These are phyloP conservation scores for Phragmites australis DNA, from an alignment of 176 grass and related monocot species.

Conservation along the genomic window DNA sequence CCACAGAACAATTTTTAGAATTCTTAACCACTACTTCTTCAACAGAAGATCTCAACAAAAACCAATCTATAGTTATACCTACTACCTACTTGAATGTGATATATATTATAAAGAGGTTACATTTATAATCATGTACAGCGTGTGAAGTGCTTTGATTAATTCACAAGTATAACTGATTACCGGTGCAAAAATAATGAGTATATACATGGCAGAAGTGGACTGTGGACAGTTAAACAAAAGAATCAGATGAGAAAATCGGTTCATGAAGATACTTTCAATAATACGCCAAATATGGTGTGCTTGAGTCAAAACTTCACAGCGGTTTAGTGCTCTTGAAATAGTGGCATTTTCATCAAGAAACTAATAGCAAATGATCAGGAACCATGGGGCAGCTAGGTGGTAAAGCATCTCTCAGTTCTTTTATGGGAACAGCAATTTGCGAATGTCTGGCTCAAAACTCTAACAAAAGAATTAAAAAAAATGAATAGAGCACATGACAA, in stretches of 20 bases:
- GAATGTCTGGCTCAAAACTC: background rate
- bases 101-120: background rate
- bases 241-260: background rate
- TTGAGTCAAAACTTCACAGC: background rate
- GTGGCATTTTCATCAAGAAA: no score
- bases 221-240: background rate
- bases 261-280: background rate
- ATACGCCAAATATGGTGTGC: background rate
- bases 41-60: background rate
- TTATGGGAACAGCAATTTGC: background rate
- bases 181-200: background rate
- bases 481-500: background rate
- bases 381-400: background rate
- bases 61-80: background rate
- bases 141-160: background rate
- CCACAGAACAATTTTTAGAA: background rate
- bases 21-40: background rate
- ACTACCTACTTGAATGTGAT: constrained; percentile 1
- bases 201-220: background rate
- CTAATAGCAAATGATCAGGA: no score
- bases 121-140: background rate
- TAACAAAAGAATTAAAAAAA: background rate
- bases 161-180: background rate
- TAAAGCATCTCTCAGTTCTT: background rate
- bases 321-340: background rate